These are phyloP conservation scores for Silene vulgaris DNA, from an alignment of 179 eudicot genomes.

Conservation along the genomic window DNA sequence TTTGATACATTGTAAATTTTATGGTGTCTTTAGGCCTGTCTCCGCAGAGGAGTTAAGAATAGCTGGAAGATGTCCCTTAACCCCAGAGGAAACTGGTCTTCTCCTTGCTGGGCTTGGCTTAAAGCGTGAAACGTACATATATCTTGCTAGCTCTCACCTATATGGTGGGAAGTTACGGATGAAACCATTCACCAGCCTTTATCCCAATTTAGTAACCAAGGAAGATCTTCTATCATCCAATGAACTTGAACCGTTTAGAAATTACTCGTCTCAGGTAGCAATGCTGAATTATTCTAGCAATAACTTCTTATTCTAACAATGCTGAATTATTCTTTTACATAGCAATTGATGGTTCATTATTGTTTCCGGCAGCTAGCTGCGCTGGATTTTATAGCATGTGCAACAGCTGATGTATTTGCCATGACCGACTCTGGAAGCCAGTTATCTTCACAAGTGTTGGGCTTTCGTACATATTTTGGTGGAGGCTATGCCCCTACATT, in stretches of 20 bases:
- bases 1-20: not conserved
- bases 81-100: conserved; percentile 93
- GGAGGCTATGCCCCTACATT: conserved; percentile 73
- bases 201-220: conserved; percentile 75
- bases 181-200: conserved; percentile 62
- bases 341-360: not conserved
- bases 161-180: conserved; percentile 74
- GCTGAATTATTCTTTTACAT: not conserved
- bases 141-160: conserved; percentile 82
- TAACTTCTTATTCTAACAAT: too few species aligned
- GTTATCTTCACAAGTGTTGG: conserved; percentile 79
- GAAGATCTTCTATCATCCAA: conserved; percentile 64
- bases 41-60: conserved; percentile 60
- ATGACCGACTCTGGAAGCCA: conserved; percentile 96
- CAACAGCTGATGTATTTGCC: conserved; percentile 83
- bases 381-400: conserved; percentile 84
- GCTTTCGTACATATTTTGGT: conserved; percentile 74
- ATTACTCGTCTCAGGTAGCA: conserved; percentile 65
- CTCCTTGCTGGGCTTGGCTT: conserved; percentile 79
- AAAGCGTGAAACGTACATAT: conserved; percentile 55
- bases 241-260: conserved; percentile 77
- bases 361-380: conserved; percentile 72
- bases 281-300: too few species aligned
- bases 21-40: conserved; percentile 40
- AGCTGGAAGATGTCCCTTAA: conserved; percentile 79